Percentiles rank a stretch among this genome's conserved stretches.
Conservation (phyloP, 805 yeast genomes). For the Pichia californica region DNA sequence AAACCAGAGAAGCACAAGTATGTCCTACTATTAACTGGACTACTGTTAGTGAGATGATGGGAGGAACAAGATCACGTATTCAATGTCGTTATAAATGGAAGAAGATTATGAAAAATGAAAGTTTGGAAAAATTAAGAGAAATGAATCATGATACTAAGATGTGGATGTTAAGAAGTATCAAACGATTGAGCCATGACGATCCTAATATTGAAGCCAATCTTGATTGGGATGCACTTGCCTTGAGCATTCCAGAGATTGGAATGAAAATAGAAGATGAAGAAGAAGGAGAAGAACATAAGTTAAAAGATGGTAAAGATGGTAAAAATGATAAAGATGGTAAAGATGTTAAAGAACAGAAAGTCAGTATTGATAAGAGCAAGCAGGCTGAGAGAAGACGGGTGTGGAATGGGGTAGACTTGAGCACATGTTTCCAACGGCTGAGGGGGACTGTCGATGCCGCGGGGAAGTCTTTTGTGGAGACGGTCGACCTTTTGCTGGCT, state of each 20-base stretch:
- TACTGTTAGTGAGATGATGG: constrained; percentile 80
- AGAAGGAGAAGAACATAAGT: no score
- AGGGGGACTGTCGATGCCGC: no score
- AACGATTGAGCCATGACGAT: constrained; percentile 35
- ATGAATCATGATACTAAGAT: constrained; percentile 42
- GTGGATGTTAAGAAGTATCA: constrained; percentile 43
- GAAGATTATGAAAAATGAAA: constrained; percentile 62
- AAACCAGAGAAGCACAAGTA: constrained; percentile 13
- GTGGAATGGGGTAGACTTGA: no score
- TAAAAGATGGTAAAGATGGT: no score
- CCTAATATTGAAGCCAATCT: constrained; percentile 23
- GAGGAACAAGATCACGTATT: constrained; percentile 81
- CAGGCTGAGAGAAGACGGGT: no score
- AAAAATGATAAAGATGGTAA: no score
- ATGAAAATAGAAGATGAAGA: no score
- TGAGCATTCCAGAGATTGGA: constrained; percentile 30
- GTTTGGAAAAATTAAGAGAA: constrained; percentile 35
- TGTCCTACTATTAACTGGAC: constrained; percentile 78
- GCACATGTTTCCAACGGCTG: no score
- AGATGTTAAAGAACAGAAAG: no score
- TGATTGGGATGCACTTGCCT: constrained; percentile 53
- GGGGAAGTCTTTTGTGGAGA: no score
- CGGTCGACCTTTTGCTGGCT: no score
- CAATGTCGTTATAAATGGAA: constrained; percentile 97
- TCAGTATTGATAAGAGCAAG: no score